These are phyloP conservation scores for Xylaria sp. DNA, from an alignment of 2,329 filamentous ascomycete species.

Conservation along the genomic window DNA sequence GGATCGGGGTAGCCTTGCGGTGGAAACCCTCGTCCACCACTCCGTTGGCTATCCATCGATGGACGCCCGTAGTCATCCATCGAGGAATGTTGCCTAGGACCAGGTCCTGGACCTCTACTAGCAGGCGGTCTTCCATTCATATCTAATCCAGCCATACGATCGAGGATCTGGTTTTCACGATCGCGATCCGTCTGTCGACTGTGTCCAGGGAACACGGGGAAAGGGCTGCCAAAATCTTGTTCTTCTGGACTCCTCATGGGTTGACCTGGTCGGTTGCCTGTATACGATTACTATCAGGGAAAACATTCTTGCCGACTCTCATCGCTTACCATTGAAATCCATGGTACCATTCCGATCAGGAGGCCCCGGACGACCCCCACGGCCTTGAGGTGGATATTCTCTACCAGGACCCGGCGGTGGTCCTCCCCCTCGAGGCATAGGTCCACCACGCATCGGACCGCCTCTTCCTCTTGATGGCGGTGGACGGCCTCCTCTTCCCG, in stretches of 20 bases:
- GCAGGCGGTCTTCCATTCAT: slow-evolving; percentile 50
- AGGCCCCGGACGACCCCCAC: slow-evolving; percentile 51
- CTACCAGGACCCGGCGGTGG: slow-evolving; percentile 31
- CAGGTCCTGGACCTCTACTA: slow-evolving; percentile 49
- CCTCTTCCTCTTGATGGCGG: slow-evolving; percentile 58
- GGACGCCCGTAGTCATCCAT: slow-evolving; percentile 52
- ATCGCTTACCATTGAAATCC: slow-evolving; percentile 49
- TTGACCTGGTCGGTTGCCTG: slow-evolving; percentile 41
- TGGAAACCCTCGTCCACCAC: slow-evolving; percentile 50
- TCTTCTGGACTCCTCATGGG: slow-evolving; percentile 45
- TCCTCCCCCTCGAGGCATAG: slow-evolving; percentile 32
- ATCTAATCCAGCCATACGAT: slow-evolving; percentile 55
- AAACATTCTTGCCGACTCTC: background rate
- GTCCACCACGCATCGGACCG: slow-evolving; percentile 56
- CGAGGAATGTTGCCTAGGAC: slow-evolving; percentile 49
- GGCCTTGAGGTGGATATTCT: slow-evolving; percentile 34
- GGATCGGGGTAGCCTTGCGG: slow-evolving; percentile 53
- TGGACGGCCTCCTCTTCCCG: slow-evolving; percentile 54
- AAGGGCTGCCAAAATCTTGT: slow-evolving; percentile 54
- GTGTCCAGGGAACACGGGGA: slow-evolving; percentile 56
- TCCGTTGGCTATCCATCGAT: slow-evolving; percentile 49
- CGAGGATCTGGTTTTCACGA: slow-evolving; percentile 55
- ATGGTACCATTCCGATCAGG: slow-evolving; percentile 52
- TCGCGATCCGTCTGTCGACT: slow-evolving; percentile 53
- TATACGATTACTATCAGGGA: slow-evolving; percentile 35